Evolutionary conservation across 768 basidiomycete genomes (phyloP).

Genomic region (Podaxis rugospora): DNA sequence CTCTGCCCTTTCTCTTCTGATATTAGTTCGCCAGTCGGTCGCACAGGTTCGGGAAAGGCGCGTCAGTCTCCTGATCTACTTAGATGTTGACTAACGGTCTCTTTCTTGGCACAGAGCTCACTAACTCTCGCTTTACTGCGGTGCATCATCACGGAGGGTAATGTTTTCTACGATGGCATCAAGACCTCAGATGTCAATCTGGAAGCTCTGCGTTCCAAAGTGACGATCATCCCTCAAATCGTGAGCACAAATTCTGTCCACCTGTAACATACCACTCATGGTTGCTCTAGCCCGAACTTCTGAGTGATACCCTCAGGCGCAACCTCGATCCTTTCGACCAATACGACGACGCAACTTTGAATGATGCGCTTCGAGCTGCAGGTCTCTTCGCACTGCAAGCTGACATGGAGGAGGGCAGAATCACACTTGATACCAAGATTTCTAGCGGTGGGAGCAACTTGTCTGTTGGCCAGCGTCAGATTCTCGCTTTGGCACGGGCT

Average conservation of each 20-base stretch:
- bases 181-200: constrained; percentile 45
- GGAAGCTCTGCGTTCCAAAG: constrained; percentile 46
- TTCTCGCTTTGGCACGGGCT: constrained; percentile 57
- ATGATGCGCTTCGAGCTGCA: constrained; percentile 32
- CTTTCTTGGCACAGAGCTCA: constrained; percentile 18
- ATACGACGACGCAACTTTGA: constrained; percentile 41
- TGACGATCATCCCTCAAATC: constrained; percentile 54
- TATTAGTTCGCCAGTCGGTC: constrained; percentile 24
- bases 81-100: not conserved
- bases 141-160: constrained; percentile 48
- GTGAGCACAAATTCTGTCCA: constrained; percentile 16
- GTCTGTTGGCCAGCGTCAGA: constrained; percentile 69
- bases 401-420: constrained; percentile 43
- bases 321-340: constrained; percentile 60
- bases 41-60: constrained; percentile 39
- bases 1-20: not conserved
- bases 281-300: constrained; percentile 24
- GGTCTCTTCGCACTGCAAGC: constrained; percentile 31
- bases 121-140: constrained; percentile 47
- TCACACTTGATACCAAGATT: constrained; percentile 39
- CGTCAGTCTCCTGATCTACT: not conserved
- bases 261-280: not conserved
- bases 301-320: constrained; percentile 41
- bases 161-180: constrained; percentile 50
- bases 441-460: constrained; percentile 60